Conservation (phyloP, 2,329 filamentous ascomycete genomes). For the Metarhizium sp. region DNA sequence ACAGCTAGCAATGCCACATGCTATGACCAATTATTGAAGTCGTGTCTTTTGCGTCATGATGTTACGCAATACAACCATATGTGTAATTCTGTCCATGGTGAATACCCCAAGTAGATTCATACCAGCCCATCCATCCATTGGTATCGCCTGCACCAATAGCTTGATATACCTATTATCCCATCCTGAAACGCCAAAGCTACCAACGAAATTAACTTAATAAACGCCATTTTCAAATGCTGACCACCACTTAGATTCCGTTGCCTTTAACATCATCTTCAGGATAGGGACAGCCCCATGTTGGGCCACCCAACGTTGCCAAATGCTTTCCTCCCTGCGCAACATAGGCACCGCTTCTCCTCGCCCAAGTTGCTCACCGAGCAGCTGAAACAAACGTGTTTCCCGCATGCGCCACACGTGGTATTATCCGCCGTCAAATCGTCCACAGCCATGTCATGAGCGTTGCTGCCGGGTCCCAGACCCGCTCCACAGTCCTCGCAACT, state of each 20-base stretch:
- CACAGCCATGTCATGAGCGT: constrained; percentile 28
- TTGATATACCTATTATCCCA: background rate
- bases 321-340: constrained; percentile 34
- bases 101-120: background rate
- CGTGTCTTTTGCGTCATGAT: too few relatives aligned
- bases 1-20: too few relatives aligned
- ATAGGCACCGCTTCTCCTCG: constrained; percentile 41
- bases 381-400: constrained; percentile 47
- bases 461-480: constrained; percentile 12
- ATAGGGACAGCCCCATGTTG: constrained; percentile 11
- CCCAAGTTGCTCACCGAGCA: constrained; percentile 52
- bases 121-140: background rate
- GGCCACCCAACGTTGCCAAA: constrained; percentile 13
- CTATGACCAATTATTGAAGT: too few relatives aligned
- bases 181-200: background rate
- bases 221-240: background rate
- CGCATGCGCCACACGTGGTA: constrained; percentile 37
- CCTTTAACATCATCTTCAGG: constrained; percentile 5
- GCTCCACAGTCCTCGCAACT: constrained; percentile 47
- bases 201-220: background rate
- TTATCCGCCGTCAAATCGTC: constrained; percentile 23
- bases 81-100: too few relatives aligned
- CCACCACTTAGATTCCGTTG: background rate
- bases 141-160: background rate
- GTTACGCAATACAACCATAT: background rate